These are phyloP conservation scores for Aspergillus candidus DNA, from an alignment of 2,329 filamentous ascomycete species.

Conservation along the genomic window DNA sequence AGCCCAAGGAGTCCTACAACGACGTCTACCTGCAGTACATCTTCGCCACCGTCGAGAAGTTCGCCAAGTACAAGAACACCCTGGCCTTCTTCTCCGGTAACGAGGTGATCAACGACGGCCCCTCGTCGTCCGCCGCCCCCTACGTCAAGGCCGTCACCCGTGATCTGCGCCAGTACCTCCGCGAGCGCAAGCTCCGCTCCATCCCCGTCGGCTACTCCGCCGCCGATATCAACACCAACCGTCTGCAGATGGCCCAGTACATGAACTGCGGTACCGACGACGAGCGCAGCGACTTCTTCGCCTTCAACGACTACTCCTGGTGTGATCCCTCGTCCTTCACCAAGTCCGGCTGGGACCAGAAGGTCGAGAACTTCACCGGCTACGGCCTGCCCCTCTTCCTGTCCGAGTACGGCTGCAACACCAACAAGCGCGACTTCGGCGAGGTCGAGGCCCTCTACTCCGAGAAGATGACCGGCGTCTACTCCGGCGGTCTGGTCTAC, in stretches of 20 bases:
- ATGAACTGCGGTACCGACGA: constrained; percentile 89
- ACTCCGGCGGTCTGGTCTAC: constrained; percentile 94
- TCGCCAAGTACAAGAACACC: constrained; percentile 77
- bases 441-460: constrained; percentile 77
- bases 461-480: constrained; percentile 75
- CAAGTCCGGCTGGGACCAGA: constrained; percentile 73
- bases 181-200: constrained; percentile 54
- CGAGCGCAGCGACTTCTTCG: constrained; percentile 79
- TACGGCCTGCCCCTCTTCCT: constrained; percentile 90
- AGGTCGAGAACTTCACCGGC: constrained; percentile 79
- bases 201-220: constrained; percentile 70
- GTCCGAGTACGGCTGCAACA: constrained; percentile 89
- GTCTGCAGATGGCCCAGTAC: constrained; percentile 78
- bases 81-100: constrained; percentile 81
- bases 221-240: constrained; percentile 79
- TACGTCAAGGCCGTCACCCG: constrained; percentile 75
- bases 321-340: constrained; percentile 73
- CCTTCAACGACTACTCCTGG: constrained; percentile 78
- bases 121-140: constrained; percentile 60
- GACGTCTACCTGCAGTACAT: constrained; percentile 75
- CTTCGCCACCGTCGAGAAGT: constrained; percentile 82
- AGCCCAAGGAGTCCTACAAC: constrained; percentile 77
- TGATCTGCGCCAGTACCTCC: constrained; percentile 68
- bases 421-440: constrained; percentile 71
- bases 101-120: constrained; percentile 67